Percentiles rank a stretch among this genome's conserved stretches.
These are phyloP conservation scores for Solanum bukasovii DNA, from an alignment of 257 asterid genomes.

Conservation along the genomic window DNA sequence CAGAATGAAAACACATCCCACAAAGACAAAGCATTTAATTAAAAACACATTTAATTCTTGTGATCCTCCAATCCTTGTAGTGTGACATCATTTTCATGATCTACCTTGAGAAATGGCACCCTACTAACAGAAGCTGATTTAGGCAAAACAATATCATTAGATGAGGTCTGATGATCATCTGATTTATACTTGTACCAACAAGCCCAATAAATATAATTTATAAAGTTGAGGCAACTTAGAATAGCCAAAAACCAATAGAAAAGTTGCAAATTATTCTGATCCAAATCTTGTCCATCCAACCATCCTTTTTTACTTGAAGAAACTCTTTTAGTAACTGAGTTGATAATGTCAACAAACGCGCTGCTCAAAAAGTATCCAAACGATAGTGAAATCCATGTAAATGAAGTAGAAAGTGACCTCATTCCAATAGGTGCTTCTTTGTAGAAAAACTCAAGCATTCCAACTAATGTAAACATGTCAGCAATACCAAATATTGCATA, in stretches of 20 bases:
- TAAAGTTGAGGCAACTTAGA: conserved; percentile 51
- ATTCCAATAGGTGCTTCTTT: conserved; percentile 57
- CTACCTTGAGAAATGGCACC: conserved; percentile 15
- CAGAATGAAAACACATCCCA: not conserved
- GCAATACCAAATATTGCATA: conserved; percentile 63
- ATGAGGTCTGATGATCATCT: not conserved
- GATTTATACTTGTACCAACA: conserved; percentile 55
- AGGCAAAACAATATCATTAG: not conserved
- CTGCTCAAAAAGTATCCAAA: conserved; percentile 55
- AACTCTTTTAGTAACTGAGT: conserved; percentile 22
- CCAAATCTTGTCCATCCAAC: conserved; percentile 42
- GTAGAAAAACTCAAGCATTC: conserved; percentile 57
- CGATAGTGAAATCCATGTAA: conserved; percentile 47
- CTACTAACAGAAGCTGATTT: conserved; percentile 8
- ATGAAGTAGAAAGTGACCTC: conserved; percentile 65
- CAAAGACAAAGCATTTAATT: not conserved
- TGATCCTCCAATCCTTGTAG: not conserved
- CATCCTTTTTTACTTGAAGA: conserved; percentile 40
- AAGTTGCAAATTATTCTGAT: conserved; percentile 34
- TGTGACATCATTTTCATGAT: not conserved
- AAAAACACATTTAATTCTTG: not conserved
- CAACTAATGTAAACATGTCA: conserved; percentile 59
- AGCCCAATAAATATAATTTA: conserved; percentile 49
- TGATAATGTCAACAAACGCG: conserved; percentile 35
- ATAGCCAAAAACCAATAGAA: conserved; percentile 55